Evolutionary conservation across 2,329 filamentous ascomycete species (phyloP), one percentile per base, ranked within the genome.

Genomic region (Aspergillus eucalypticola): DNA sequence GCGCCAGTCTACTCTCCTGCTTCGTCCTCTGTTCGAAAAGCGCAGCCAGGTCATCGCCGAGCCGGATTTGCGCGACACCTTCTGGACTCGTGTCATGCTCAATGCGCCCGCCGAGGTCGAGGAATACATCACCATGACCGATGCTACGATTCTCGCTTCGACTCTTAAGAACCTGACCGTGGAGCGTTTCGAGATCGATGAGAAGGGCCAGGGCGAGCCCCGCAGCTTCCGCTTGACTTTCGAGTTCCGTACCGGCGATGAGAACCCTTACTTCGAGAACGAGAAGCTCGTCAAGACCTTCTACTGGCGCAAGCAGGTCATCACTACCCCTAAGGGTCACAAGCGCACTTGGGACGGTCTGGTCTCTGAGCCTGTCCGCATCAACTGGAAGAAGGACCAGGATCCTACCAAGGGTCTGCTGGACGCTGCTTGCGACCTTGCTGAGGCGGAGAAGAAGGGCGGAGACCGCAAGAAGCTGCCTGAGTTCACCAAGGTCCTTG

Each of bases 81-180:
- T 98, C 86, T 98, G 95, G 95, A 84, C 91, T n/a, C 86, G 96
- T 60, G 93, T 97, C 59, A 84, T 98, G 75, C 91, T 96, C 81
- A 89, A 92, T 79, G 88, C 90, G 2, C 92, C 93, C 2, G 83
- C 85, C 50, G 92, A 96, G 64, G 85, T 99, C 68, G 92, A 96
- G 79, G 88, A 92, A 78, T 92, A 89, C 82, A 90, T 98, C 73
- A 88, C 92, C 74, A 90, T 91, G 46, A 84, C 85, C 52, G 94
- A 98, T 80, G 84, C 84, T 8, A 69, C 67, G 3, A 80, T 95
- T 63, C 85, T 98, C 60, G 84, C 88, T 64, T 83, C 85, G 42
- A 82, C 84, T 56, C 86, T 98, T 59, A 84, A 82, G 60, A 83
- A 83, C 66, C 69, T 99, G 67, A 85, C 84, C 21, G 90, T 98